A percentile compares a stretch with the other conserved stretches of the same genome.
Conservation (phyloP, 225 moss, liverwort and hornwort species). For the Straminergon stramineum region DNA sequence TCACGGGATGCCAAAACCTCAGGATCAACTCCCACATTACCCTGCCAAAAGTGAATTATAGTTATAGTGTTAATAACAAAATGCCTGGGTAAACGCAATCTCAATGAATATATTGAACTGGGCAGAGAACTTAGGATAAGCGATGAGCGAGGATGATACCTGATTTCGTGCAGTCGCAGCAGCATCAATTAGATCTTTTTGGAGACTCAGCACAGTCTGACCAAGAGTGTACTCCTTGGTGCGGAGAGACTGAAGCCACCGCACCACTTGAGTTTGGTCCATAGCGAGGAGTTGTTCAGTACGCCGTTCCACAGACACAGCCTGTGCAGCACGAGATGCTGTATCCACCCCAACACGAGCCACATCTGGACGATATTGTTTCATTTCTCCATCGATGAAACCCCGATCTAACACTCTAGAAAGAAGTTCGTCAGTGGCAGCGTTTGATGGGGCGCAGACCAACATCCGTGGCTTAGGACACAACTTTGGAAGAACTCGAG, state of each 20-base stretch:
- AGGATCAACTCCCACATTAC: constrained; percentile 85
- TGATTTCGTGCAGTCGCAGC: constrained; percentile 58
- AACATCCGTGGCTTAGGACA: constrained; percentile 99
- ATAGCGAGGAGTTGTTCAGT: constrained; percentile 76
- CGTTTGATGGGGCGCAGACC: constrained; percentile 98
- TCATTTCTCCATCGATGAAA: constrained; percentile 99
- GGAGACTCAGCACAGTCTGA: constrained; percentile 66
- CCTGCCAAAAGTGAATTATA: constrained; percentile 12
- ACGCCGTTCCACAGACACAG: constrained; percentile 93
- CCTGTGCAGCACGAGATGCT: constrained; percentile 77
- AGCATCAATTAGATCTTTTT: constrained; percentile 80
- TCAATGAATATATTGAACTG: not conserved
- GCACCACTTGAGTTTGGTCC: constrained; percentile 65
- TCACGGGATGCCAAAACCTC: constrained; percentile 86
- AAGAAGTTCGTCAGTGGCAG: constrained; percentile 97
- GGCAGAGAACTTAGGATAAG: not conserved
- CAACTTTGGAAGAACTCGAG: constrained; percentile 85
- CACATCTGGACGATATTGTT: constrained; percentile 89
- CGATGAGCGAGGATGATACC: constrained; percentile 4
- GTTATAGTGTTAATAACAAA: not conserved
- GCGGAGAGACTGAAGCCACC: constrained; percentile 74
- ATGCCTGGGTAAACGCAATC: not conserved
- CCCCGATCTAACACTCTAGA: constrained; percentile 94
- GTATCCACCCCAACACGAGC: constrained; percentile 95
- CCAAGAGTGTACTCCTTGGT: constrained; percentile 60